Evolutionary conservation across 768 basidiomycete genomes (phyloP), one percentile per base, ranked within the genome.

Genomic region (Gelatoporia subvermispora): DNA sequence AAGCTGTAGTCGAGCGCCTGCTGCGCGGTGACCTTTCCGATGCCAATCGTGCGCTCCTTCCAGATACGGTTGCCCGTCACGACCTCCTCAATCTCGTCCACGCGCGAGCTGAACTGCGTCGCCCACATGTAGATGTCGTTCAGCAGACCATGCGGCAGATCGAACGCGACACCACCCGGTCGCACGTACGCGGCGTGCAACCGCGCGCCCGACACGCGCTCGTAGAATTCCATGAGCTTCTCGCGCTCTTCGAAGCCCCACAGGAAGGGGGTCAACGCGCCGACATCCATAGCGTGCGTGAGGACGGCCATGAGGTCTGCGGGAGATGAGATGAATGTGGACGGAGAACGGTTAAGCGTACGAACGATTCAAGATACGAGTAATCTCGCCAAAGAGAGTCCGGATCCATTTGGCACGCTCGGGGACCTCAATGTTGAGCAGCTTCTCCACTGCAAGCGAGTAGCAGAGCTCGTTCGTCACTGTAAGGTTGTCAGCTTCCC

Each of bases 221-320:
- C 95, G 67, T 99, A 99, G 71, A 98, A 99, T 65, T 99, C 95
- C 95, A 98, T 98, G 54, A 98, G 82, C 75, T 99, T 99, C 73
- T 98, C 95, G 48, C 95, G 92, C 69, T 99, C 95, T 70, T 98
- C 95, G 76, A 98, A 98, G 59, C 95, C 95, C 93, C 95, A 99
- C 24, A 99, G 75, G 84, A 97, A 99, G 34, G 95, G 95, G 2
- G 95, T 99, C 9, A 99, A 81, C 50, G 92, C 95, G 65, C 95
- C 95, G 54, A 99, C 95, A 62, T 99, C 93, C 89, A 93, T 93
- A 45, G 89, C 85, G 68, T 94, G 92, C 1, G 94, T 90, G 36
- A 99, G 79, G 51, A 97, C 78, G 52, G 95, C 95, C 95, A 99
- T 99, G 51, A 98, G 73, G 64, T 99, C 88, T 90, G 53, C 17